Evolutionary conservation across 805 yeast genomes (phyloP).

Genomic region (Kodamaea laetipori): DNA sequence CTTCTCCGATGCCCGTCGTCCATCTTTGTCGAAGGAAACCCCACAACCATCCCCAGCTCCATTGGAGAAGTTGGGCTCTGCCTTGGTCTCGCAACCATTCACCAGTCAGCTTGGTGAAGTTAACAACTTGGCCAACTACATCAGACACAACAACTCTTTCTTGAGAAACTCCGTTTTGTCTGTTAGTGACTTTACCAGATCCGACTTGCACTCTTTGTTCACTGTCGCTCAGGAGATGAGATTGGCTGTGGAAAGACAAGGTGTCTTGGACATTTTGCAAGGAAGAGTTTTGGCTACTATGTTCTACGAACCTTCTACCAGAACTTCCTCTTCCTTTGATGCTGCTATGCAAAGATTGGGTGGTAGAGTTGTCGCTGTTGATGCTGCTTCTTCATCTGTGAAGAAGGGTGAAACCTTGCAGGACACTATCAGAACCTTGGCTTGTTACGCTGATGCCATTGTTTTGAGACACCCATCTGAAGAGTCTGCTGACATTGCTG

Average conservation of each 20-base stretch:
- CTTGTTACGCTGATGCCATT: conserved; percentile 95
- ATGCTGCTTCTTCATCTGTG: conserved; percentile 87
- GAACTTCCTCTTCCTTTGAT: conserved; percentile 95
- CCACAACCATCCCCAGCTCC: conserved; percentile 45
- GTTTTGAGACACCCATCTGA: conserved; percentile 96
- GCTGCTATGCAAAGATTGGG: conserved; percentile 99
- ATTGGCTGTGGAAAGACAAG: conserved; percentile 93
- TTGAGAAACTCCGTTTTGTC: conserved; percentile 84
- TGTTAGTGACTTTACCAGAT: conserved; percentile 82
- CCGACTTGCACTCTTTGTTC: conserved; percentile 89
- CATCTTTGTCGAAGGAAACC: conserved; percentile 36
- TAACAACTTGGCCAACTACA: conserved; percentile 73
- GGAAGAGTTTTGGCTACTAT: conserved; percentile 92
- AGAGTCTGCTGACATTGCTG: conserved; percentile 89
- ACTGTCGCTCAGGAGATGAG: conserved; percentile 98
- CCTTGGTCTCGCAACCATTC: conserved; percentile 71
- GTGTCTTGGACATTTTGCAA: conserved; percentile 85
- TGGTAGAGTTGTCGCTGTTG: conserved; percentile 90
- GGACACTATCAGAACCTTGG: conserved; percentile 93
- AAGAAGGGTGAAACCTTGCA: conserved; percentile 98
- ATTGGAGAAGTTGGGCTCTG: conserved; percentile 58
- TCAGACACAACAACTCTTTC: conserved; percentile 86
- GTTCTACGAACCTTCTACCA: conserved; percentile 97
- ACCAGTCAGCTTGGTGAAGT: conserved; percentile 74
- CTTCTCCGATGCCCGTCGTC: conserved; percentile 32